Evolutionary conservation across 169 alveolate genomes (phyloP), one percentile per base, ranked within the genome.

Genomic region (Toxoplasma gondii): DNA sequence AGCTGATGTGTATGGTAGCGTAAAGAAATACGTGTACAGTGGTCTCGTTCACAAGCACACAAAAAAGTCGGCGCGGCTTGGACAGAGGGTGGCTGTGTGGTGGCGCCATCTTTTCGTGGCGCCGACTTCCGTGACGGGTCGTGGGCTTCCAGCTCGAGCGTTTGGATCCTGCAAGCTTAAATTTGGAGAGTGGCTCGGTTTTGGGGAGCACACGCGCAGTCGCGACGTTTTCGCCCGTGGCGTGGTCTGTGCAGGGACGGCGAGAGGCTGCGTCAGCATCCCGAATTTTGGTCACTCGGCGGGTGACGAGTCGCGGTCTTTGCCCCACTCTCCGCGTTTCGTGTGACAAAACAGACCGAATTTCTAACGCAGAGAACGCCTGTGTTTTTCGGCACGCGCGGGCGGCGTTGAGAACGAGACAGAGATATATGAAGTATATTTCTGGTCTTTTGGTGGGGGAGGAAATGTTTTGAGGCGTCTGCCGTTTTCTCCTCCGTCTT

Each of bases 211-310:
- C 34, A 64, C 24, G 74, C 74, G n/a, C 34, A 12, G 74, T 16
- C 29, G 74, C 74, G 34, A 31, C 74, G 34, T 64, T 27, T 16
- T 27, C 67, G 9, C 67, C 67, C 27, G 27, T 53, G 67, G 9
- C 74, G 74, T 16, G 74, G 34, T 19, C n/a, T 64, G 5, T 64
- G 7, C 74, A n/a, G n/a, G 74, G 74, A 64, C 74, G 74, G 74
- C 74, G 74, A 64, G n/a, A 16, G 74, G 34, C 74, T 64, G 74
- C 74, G n/a, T 16, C 74, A 64, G 74, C 58, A 49, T 49, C 58
- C 74, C 74, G 74, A 64, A 64, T 64, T 64, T 64, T 64, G 74
- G 74, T 64, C 74, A 64, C 74, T 27, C 74, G n/a, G 74, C 74
- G 74, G 74, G 34, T 22, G 74, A 64, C 31, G 74, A 27, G 74